Conservation (phyloP, 2,329 filamentous ascomycete species). For the Ramularia endophylla region DNA sequence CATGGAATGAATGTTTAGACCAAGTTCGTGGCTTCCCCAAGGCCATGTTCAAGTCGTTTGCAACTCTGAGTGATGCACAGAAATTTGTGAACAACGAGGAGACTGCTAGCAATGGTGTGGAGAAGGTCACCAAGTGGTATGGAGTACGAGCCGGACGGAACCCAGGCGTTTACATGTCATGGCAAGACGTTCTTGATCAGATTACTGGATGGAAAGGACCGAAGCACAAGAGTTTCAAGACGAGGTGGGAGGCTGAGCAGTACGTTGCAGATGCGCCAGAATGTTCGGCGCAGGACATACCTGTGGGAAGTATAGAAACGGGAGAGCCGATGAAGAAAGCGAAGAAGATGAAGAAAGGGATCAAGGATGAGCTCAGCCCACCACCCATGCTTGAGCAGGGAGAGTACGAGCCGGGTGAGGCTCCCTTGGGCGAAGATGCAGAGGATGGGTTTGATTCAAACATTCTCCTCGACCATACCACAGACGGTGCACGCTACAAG, state of each 20-base stretch:
- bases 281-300: slow-evolving; percentile 9
- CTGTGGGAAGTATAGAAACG: slow-evolving; percentile 15
- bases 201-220: slow-evolving; percentile 67
- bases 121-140: slow-evolving; percentile 47
- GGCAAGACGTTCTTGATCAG: slow-evolving; percentile 66
- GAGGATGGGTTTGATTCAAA: slow-evolving; percentile 59
- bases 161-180: slow-evolving; percentile 59
- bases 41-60: slow-evolving; percentile 65
- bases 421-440: slow-evolving; percentile 49
- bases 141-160: slow-evolving; percentile 53
- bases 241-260: slow-evolving; percentile 63
- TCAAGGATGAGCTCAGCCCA: slow-evolving; percentile 21
- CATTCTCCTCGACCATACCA: slow-evolving; percentile 48
- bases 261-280: slow-evolving; percentile 52
- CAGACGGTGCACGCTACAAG: slow-evolving; percentile 52
- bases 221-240: slow-evolving; percentile 47
- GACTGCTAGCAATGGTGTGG: slow-evolving; percentile 7
- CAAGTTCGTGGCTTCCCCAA: slow-evolving; percentile 56
- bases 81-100: slow-evolving; percentile 62
- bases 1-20: slow-evolving; percentile 56
- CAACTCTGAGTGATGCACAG: slow-evolving; percentile 66
- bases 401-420: slow-evolving; percentile 48
- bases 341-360: slow-evolving; percentile 37
- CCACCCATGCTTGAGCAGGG: slow-evolving; percentile 18
- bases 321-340: slow-evolving; percentile 30